These are phyloP conservation scores for Zygnema cylindricum DNA, from an alignment of 139 green algal genomes.

Conservation along the genomic window DNA sequence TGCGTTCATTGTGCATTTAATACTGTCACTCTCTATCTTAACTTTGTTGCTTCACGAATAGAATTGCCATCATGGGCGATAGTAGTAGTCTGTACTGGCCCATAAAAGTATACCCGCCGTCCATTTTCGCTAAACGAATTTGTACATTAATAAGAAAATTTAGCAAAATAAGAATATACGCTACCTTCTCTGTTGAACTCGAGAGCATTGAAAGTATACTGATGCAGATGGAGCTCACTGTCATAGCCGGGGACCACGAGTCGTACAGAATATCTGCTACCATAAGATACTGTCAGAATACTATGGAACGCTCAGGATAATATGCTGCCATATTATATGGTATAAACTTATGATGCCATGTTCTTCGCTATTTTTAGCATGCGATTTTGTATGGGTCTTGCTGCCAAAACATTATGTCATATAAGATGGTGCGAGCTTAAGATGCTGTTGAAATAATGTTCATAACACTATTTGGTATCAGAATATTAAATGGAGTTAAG, in stretches of 20 bases:
- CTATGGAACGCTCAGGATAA: too few relatives aligned
- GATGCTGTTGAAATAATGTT: too few relatives aligned
- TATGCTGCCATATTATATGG: too few relatives aligned
- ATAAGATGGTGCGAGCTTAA: too few relatives aligned
- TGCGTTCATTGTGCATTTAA: too few relatives aligned
- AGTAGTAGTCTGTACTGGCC: background rate
- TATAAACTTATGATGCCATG: slow-evolving; percentile 14
- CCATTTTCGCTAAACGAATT: background rate
- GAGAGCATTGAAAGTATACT: slow-evolving; percentile 87
- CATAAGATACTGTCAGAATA: too few relatives aligned
- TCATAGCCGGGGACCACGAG: slow-evolving; percentile 88
- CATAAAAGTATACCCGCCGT: background rate
- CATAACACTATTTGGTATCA: too few relatives aligned
- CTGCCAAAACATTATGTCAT: too few relatives aligned
- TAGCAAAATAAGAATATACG: background rate
- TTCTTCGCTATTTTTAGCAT: background rate
- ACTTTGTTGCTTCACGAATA: too few relatives aligned
- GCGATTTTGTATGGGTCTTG: background rate
- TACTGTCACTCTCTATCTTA: too few relatives aligned
- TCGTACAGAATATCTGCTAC: slow-evolving; percentile 85
- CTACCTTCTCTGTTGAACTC: slow-evolving; percentile 74
- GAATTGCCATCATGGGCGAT: background rate
- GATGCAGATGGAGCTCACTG: slow-evolving; percentile 73
- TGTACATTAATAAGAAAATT: background rate
- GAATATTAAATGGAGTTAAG: too few relatives aligned